Percentiles rank a stretch among this genome's conserved stretches.
Conservation (phyloP, 768 basidiomycete species). For the Suillus fuscotomentosus region DNA sequence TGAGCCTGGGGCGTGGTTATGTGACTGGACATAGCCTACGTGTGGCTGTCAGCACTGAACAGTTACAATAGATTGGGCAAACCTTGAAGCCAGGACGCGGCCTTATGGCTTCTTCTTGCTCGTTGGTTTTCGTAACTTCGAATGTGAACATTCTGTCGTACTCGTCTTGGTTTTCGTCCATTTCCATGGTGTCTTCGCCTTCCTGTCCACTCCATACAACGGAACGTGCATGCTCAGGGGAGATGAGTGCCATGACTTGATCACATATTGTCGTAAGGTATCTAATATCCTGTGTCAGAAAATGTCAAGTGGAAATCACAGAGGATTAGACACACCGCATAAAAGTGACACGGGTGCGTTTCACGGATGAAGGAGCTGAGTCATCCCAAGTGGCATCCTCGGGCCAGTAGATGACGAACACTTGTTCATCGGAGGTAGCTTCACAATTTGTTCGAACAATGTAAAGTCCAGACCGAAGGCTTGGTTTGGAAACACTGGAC, state of each 20-base stretch:
- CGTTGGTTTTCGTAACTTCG: constrained; percentile 51
- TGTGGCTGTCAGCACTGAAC: neutral
- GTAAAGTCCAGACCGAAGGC: constrained; percentile 49
- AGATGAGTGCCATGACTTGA: constrained; percentile 51
- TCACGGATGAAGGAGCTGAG: constrained; percentile 39
- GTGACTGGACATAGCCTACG: constrained; percentile 12
- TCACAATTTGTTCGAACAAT: constrained; percentile 26
- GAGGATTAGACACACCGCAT: constrained; percentile 44
- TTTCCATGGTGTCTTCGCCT: constrained; percentile 17
- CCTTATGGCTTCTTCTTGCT: constrained; percentile 51
- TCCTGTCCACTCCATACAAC: constrained; percentile 43
- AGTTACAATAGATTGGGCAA: neutral
- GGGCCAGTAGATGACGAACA: constrained; percentile 62
- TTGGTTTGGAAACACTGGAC: constrained; percentile 13
- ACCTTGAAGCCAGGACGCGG: constrained; percentile 47
- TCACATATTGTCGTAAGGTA: constrained; percentile 62
- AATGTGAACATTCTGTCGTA: constrained; percentile 51
- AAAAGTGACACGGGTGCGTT: constrained; percentile 56
- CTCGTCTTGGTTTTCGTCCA: constrained; percentile 38
- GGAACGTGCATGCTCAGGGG: constrained; percentile 42
- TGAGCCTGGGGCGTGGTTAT: constrained; percentile 13
- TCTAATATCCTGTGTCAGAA: constrained; percentile 26
- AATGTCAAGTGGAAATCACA: neutral
- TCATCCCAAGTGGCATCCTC: constrained; percentile 61
- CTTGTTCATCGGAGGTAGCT: constrained; percentile 15